Base-by-base conservation (phyloP, 2,329 filamentous ascomycete genomes). In the Ascochyta lentis region DNA sequence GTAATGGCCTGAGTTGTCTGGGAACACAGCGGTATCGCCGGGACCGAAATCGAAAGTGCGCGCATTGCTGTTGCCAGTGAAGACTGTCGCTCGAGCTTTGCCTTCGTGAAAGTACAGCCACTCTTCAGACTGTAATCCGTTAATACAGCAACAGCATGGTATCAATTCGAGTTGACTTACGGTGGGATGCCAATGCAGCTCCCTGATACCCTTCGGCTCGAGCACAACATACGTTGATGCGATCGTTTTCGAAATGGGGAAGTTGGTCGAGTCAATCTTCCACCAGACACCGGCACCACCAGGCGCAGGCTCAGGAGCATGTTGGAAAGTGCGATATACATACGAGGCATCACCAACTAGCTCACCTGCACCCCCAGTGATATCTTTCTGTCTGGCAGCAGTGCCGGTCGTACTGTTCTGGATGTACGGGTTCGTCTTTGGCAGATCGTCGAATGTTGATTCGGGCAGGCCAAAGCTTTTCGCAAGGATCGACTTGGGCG, bases 41-140 rank as follows among this genome's bases (percentile, higher is more conserved):
- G 86, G 81, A 2, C 76, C 77, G 70, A 89, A 88, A 72, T 90
- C 85, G 66, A 89, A 89, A 0, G 87, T 90, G 6, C 87, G 81
- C 3, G 87, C 81, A 50, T 83, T 84, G 10, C 79, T 77, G 64
- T 80, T 82, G 6, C 86, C 87, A 43, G 85, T 84, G 69, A 89
- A 90, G 3, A 88, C 84, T 0, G 86, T 89, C 0, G 86, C 87
- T 24, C 83, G 82, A 0, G 78, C 87, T 2, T 79, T 73, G 23
- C 87, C 88, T 56, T 83, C 77, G 68, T 88, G 85, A 76, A 90
- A 90, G 74, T 89, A 90, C 2, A 90, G 73, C 87, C 88, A 90
- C 70, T 90, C 87, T 63, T 89, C 85, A 5, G 85, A 54, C 44
- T 60, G 37, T 10, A 24, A 56, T 8, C 4, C 8, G 48, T 24